Conservation (phyloP, 257 asterid genomes). For the Jacaranda mimosifolia region DNA sequence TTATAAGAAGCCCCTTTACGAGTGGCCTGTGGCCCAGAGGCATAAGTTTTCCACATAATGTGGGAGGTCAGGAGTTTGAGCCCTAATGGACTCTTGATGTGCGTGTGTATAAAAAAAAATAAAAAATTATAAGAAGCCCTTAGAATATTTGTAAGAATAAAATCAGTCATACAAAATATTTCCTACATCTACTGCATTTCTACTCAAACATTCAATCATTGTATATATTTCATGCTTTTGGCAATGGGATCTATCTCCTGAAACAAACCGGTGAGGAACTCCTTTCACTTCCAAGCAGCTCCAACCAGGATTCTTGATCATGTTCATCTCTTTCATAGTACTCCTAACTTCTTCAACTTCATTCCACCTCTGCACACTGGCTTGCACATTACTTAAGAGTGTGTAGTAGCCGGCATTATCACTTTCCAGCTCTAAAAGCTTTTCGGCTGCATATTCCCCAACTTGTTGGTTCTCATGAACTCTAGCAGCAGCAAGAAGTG, state of each 20-base stretch:
- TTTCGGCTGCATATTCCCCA: conserved; percentile 46
- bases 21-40: too few species aligned
- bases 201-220: conserved; percentile 35
- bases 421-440: conserved; percentile 44
- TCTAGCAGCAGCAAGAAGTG: conserved; percentile 56
- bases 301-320: conserved; percentile 62
- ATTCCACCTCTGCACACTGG: conserved; percentile 49
- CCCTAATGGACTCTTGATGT: too few species aligned
- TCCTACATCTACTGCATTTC: conserved; percentile 28
- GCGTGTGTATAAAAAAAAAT: too few species aligned
- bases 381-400: conserved; percentile 47
- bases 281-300: conserved; percentile 54
- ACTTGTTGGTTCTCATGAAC: conserved; percentile 39
- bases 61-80: too few species aligned
- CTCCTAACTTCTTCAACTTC: conserved; percentile 52
- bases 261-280: conserved; percentile 48
- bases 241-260: conserved; percentile 52
- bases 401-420: conserved; percentile 53
- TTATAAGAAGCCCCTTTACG: too few species aligned
- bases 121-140: too few species aligned
- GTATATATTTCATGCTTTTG: conserved; percentile 36
- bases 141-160: not conserved
- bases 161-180: not conserved
- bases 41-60: too few species aligned
- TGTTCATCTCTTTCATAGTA: conserved; percentile 44